Conservation (phyloP, 768 basidiomycete species). For the Termitomyces sp. region DNA sequence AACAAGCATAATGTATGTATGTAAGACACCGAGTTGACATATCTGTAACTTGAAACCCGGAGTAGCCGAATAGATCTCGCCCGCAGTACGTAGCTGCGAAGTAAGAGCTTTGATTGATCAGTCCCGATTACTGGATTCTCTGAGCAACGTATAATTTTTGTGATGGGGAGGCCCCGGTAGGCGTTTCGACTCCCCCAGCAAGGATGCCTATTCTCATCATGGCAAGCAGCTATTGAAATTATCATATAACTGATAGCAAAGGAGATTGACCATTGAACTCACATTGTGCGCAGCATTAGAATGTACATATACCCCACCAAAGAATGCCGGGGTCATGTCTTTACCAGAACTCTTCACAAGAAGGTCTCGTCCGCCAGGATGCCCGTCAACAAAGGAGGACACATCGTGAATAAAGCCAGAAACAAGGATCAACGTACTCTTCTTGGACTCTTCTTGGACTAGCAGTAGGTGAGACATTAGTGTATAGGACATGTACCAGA, state of each 20-base stretch:
- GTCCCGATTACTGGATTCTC: conserved; percentile 5
- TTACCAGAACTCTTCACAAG: conserved; percentile 62
- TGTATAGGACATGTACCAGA: not conserved
- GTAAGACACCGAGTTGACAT: not conserved
- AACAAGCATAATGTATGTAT: not conserved
- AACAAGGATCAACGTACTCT: conserved; percentile 62
- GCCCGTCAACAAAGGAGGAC: conserved; percentile 62
- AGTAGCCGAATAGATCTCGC: not conserved
- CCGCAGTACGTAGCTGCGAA: not conserved
- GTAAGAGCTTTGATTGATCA: not conserved
- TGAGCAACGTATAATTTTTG: conserved; percentile 37
- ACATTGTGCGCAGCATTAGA: conserved; percentile 81
- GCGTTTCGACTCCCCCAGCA: conserved; percentile 56
- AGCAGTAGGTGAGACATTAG: not conserved
- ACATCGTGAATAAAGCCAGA: conserved; percentile 88
- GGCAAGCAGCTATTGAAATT: conserved; percentile 31
- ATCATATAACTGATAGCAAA: not conserved
- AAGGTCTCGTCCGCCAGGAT: conserved; percentile 71
- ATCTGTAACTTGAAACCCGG: not conserved
- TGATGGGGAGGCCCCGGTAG: conserved; percentile 39
- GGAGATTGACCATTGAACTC: conserved; percentile 15
- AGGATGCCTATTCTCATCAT: conserved; percentile 76
- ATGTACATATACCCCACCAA: conserved; percentile 79
- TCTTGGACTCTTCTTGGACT: conserved; percentile 67
- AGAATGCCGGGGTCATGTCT: conserved; percentile 81